Conservation (phyloP, 2,329 filamentous ascomycete genomes). For the Trichoderma koningiopsis region DNA sequence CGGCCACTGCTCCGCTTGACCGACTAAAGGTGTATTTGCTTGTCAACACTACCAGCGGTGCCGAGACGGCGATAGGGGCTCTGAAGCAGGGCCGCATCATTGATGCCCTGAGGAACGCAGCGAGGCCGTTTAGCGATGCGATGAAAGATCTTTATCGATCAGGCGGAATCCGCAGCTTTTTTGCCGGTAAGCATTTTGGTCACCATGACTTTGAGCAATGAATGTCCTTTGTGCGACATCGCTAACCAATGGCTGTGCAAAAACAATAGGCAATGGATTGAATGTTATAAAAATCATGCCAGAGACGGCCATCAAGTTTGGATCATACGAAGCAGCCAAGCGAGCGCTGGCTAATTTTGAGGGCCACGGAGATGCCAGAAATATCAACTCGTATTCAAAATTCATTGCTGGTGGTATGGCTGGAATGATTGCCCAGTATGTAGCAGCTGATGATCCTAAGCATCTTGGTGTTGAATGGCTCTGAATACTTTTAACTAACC, state of each 20-base stretch:
- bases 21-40: slow-evolving; percentile 97
- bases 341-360: slow-evolving; percentile 81
- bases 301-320: slow-evolving; percentile 97
- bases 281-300: slow-evolving; percentile 99
- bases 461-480: no score
- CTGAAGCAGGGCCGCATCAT: slow-evolving; percentile 70
- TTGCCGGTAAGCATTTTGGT: slow-evolving; percentile 69
- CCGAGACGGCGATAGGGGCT: slow-evolving; percentile 62
- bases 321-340: slow-evolving; percentile 95
- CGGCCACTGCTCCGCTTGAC: slow-evolving; percentile 92
- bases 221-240: not conserved
- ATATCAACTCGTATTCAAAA: slow-evolving; percentile 81
- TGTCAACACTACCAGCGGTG: slow-evolving; percentile 67
- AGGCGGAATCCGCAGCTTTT: slow-evolving; percentile 85
- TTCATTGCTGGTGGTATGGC: slow-evolving; percentile 89
- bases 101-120: slow-evolving; percentile 65
- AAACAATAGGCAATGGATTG: slow-evolving; percentile 76
- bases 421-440: slow-evolving; percentile 87
- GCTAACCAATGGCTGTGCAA: not conserved
- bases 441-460: not conserved
- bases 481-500: slow-evolving; percentile 20
- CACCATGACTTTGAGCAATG: not conserved
- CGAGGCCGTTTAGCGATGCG: slow-evolving; percentile 71
- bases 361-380: slow-evolving; percentile 79
- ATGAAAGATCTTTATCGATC: slow-evolving; percentile 78